Conservation (phyloP, 2,329 filamentous ascomycete genomes). For the Fusarium humuli region DNA sequence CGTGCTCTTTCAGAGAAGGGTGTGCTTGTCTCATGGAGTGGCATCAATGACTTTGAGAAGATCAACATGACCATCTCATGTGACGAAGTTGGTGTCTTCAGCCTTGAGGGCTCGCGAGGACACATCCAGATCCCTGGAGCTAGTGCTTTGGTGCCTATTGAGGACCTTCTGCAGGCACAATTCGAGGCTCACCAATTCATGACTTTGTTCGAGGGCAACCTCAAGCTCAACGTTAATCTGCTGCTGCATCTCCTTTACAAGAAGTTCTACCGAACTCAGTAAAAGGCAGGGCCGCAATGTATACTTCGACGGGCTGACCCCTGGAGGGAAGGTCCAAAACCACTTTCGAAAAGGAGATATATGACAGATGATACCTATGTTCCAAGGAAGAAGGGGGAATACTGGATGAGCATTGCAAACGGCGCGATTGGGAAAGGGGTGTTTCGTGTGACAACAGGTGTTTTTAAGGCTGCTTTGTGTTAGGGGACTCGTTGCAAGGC, state of each 20-base stretch:
- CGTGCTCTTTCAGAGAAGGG: constrained; percentile 91
- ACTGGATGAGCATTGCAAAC: constrained; percentile 43
- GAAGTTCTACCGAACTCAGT: constrained; percentile 91
- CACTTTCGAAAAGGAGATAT: constrained; percentile 22
- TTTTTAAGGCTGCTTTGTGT: constrained; percentile 45
- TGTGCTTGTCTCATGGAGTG: constrained; percentile 91
- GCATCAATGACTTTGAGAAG: constrained; percentile 82
- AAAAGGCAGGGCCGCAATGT: constrained; percentile 41
- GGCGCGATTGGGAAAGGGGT: constrained; percentile 42
- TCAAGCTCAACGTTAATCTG: constrained; percentile 95
- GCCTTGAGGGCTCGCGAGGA: constrained; percentile 88
- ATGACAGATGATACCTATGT: constrained; percentile 31
- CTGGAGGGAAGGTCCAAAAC: constrained; percentile 29
- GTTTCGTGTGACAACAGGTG: constrained; percentile 35
- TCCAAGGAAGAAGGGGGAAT: constrained; percentile 27
- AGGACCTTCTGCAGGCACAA: constrained; percentile 94
- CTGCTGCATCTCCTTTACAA: constrained; percentile 97
- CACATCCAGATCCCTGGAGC: constrained; percentile 97
- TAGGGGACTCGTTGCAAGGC: constrained; percentile 31
- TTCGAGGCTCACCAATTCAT: constrained; percentile 98
- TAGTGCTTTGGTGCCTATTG: constrained; percentile 87
- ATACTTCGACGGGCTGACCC: constrained; percentile 22
- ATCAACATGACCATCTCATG: constrained; percentile 95
- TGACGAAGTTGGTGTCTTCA: constrained; percentile 94
- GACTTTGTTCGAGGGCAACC: constrained; percentile 86